Base-by-base conservation (phyloP, 2,329 filamentous ascomycete genomes). In the Colletotrichum zoysiae region DNA sequence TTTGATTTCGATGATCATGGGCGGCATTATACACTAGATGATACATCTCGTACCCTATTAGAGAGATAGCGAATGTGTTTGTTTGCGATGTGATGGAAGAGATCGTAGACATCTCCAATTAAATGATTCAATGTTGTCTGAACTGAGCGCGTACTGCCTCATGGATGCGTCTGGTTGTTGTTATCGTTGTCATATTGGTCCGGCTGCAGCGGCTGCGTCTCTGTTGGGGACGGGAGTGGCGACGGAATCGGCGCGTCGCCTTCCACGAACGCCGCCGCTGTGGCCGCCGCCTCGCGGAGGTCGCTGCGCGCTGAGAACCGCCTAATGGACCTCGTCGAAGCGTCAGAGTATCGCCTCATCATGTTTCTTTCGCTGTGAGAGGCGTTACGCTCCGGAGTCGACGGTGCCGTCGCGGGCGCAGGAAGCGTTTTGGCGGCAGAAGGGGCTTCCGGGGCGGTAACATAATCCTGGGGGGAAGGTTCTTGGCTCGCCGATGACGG, bases 261-360 rank as follows among this genome's bases (percentile, higher is more conserved):
- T 26, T 71, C 69, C n/a, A 69, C 55, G 5, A 69, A 71, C 11
- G 69, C 69, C 6, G 69, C 69, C 42, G 69, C 69, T 18, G 69
- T 71, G 5, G 69, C 69, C 30, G 69, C 69, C 26, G 69, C 65
- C 65, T 64, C 69, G 30, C 69, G 66, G 9, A 71, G 26, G 26
- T 71, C 69, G 20, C 60, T 71, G 65, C 65, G 69, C 5, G 65
- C 69, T 6, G 69, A 71, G 40, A 71, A 71, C n/a, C 69, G 58
- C n/a, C 69, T 38, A 3, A 71, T 60, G 14, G 69, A 71, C 33
- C 69, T 55, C 7, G 65, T 63, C 14, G 69, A 71, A 38, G 65
- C 67, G 40, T 71, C 69, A 8, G 69, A 71, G 33, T 64, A 71
- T 26, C 69, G 53, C 40, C 69, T 69, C 69, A 65, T 71, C 5